Evolutionary conservation across 2,329 filamentous ascomycete genomes (phyloP).

Genomic region (Rutstroemia sp.): DNA sequence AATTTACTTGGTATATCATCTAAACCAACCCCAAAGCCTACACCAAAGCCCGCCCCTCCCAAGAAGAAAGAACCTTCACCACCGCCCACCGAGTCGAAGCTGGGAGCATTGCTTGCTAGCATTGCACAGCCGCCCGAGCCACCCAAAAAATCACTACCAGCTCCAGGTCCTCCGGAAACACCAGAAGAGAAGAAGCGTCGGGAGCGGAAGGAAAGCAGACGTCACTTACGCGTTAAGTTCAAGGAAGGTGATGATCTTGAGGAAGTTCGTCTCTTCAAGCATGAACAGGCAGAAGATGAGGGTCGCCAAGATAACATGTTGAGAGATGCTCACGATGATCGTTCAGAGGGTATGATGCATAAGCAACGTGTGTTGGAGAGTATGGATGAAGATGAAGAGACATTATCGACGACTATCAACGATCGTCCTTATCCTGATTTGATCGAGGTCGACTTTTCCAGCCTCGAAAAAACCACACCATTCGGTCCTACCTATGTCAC

Average conservation of each 20-base stretch:
- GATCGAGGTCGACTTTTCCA: constrained; percentile 37
- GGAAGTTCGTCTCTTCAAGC: constrained; percentile 61
- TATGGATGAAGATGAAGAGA: constrained; percentile 45
- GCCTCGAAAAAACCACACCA: constrained; percentile 26
- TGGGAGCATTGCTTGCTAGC: constrained; percentile 28
- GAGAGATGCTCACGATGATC: constrained; percentile 65
- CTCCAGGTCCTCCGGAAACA: constrained; percentile 45
- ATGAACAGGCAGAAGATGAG: constrained; percentile 63
- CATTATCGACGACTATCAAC: constrained; percentile 29
- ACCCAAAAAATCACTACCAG: constrained; percentile 25
- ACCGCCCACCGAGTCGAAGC: constrained; percentile 27
- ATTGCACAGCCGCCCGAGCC: constrained; percentile 28
- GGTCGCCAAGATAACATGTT: constrained; percentile 61
- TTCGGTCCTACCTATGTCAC: constrained; percentile 45
- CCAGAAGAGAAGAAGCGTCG: constrained; percentile 60
- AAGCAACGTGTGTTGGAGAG: constrained; percentile 44
- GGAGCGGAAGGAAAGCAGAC: constrained; percentile 63
- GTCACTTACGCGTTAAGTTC: constrained; percentile 64
- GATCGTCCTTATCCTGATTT: constrained; percentile 47
- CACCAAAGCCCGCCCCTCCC: constrained; percentile 23
- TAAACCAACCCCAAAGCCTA: constrained; percentile 26
- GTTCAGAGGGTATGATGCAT: constrained; percentile 63
- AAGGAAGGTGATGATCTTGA: constrained; percentile 60
- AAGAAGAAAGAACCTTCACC: constrained; percentile 30
- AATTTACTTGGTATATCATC: constrained; percentile 26